phyloP scores from a whole-genome alignment of 2,329 filamentous ascomycete genomes.

The Talaromyces sp. region DNA sequence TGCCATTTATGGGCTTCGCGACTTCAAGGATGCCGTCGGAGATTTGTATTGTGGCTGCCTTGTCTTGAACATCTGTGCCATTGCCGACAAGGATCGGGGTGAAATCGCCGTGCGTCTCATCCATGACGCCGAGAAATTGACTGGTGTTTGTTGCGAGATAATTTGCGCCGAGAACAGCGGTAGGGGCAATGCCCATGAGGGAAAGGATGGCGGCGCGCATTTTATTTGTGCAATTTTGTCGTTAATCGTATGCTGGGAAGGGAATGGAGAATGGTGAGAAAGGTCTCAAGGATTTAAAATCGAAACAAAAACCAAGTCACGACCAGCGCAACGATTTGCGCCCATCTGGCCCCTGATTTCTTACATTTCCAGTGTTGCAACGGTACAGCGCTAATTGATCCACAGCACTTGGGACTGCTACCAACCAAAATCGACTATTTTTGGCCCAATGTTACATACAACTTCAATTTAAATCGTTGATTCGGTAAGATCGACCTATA shows the following conservation, averaged over 20 bases:
- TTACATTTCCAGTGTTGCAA: background rate
- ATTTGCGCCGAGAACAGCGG: background rate
- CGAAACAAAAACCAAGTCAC: background rate
- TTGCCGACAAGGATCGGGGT: background rate
- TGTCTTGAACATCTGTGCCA: background rate
- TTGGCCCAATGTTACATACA: background rate
- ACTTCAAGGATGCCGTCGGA: background rate
- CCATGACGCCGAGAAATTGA: background rate
- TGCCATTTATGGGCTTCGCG: background rate
- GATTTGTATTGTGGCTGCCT: background rate
- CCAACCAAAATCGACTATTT: background rate
- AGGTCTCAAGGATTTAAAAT: too few relatives aligned
- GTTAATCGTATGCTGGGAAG: background rate
- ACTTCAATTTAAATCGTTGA: background rate
- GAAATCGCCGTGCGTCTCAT: background rate
- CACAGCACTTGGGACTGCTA: background rate
- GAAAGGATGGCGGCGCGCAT: background rate
- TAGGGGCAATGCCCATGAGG: background rate
- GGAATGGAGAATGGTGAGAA: background rate
- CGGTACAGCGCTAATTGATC: background rate
- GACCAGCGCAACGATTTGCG: background rate
- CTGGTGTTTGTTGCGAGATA: background rate
- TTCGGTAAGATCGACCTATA: background rate
- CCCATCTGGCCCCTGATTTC: background rate
- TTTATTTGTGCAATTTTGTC: background rate